Base-by-base conservation (phyloP, 2,329 filamentous ascomycete genomes). In the Trichoderma citrinoviride region DNA sequence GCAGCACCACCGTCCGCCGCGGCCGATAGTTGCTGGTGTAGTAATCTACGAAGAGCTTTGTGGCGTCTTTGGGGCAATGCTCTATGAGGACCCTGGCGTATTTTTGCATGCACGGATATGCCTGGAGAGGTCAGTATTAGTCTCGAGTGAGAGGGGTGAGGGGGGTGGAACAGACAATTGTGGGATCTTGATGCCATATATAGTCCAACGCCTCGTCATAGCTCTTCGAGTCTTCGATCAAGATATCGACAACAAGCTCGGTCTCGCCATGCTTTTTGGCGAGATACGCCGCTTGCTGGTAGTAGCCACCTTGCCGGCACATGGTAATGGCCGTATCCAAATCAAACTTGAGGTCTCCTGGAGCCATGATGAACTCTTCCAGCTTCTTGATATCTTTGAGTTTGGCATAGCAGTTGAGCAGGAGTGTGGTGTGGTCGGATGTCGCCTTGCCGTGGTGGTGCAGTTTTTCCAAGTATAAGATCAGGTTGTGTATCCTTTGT, bases 331-430 rank as follows among this genome's bases (percentile, higher is more conserved):
- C 95, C 1, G 95, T 99, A 70, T 99, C 95, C 3, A 98, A 83
- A 75, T 99, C 95, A 72, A 99, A 99, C 72, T 96, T 97, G 47
- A 97, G 84, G 71, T 97, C 93, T 2, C 91, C 93, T 0, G 94
- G 93, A 29, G 93, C 93, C 74, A 96, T 96, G 78, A 99, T 99
- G 70, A 99, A 99, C 25, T 90, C 90, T 73, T 99, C 94, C 7
- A 99, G 83, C 78, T 99, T 99, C 64, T 93, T 90, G 5, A 97
- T 94, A 74, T 99, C 95, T 76, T 99, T 99, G 17, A 98, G 81
- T 74, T 99, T 99, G 0, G 95, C 95, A 74, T 99, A 99, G 77
- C 95, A 99, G 75, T 99, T 99, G 49, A 99, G 80, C 0, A 99
- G 82, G 12, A 99, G 80, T 0, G 95, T 99, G 0, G 95, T 99